These are phyloP conservation scores for Tetradesmus obliquus DNA, from an alignment of 139 green algal species.

Conservation along the genomic window DNA sequence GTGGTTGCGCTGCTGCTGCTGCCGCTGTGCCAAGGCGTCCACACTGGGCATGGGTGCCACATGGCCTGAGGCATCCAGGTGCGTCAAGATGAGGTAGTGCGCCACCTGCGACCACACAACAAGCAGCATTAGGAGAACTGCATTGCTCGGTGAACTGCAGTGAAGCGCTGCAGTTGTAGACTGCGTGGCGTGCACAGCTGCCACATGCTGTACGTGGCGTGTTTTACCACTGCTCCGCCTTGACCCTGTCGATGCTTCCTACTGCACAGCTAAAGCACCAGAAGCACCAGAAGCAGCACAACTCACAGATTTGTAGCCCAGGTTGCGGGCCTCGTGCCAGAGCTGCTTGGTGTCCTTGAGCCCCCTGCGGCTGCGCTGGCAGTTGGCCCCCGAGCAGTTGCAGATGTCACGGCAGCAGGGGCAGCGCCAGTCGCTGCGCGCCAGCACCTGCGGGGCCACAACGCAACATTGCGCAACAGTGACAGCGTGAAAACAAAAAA, in stretches of 20 bases:
- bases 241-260: no score
- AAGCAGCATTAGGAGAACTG: neutral
- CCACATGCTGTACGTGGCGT: neutral
- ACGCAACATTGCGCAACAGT: no score
- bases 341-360: constrained; percentile 67
- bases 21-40: neutral
- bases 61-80: constrained; percentile 47
- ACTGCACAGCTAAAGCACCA: neutral
- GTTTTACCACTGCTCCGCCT: no score
- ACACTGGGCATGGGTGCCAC: neutral
- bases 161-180: no score
- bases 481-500: no score
- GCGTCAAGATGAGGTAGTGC: constrained; percentile 76
- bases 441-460: constrained; percentile 9
- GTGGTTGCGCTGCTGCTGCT: neutral
- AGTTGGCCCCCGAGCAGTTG: constrained; percentile 74
- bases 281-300: neutral
- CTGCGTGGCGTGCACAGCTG: no score
- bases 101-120: constrained; percentile 50
- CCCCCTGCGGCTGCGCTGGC: constrained; percentile 51
- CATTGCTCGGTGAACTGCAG: neutral
- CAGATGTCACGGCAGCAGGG: constrained; percentile 75
- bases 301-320: constrained; percentile 70
- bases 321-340: constrained; percentile 53
- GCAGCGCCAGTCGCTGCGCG: constrained; percentile 59